These are phyloP conservation scores for Globisporangium irregulare DNA, from an alignment of 352 stramenopile species.

Conservation along the genomic window DNA sequence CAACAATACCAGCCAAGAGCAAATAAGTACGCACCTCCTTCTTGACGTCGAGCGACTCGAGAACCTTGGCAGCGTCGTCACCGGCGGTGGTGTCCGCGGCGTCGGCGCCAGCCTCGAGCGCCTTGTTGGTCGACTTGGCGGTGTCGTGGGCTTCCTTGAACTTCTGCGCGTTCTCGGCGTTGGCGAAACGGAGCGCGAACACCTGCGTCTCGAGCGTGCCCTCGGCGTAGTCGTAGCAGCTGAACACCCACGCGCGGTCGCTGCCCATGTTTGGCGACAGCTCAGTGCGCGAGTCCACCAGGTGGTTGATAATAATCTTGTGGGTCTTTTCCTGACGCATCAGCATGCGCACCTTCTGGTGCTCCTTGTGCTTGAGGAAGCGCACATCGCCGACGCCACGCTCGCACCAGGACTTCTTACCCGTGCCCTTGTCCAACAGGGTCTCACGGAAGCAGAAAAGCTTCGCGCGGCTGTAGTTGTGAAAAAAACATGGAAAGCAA, in stretches of 20 bases:
- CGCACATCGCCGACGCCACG: slow-evolving; percentile 95
- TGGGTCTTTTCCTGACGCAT: slow-evolving; percentile 99
- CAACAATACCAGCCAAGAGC: background rate
- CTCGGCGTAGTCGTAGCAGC: slow-evolving; percentile 97
- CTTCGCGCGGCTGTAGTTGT: slow-evolving; percentile 87
- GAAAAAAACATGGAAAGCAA: background rate
- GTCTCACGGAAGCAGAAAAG: slow-evolving; percentile 97
- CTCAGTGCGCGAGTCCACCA: slow-evolving; percentile 95
- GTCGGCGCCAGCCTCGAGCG: slow-evolving; percentile 91
- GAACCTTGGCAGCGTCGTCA: slow-evolving; percentile 91
- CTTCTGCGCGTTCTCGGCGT: slow-evolving; percentile 94
- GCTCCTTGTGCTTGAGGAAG: slow-evolving; percentile 97
- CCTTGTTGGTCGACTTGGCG: slow-evolving; percentile 94
- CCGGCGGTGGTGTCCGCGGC: slow-evolving; percentile 88
- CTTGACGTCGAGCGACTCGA: slow-evolving; percentile 89
- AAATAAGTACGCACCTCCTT: slow-evolving; percentile 47
- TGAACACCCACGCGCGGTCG: slow-evolving; percentile 98
- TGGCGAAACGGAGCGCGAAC: slow-evolving; percentile 93
- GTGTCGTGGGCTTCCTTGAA: slow-evolving; percentile 96
- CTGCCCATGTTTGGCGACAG: slow-evolving; percentile 95
- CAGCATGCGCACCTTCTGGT: slow-evolving; percentile 92
- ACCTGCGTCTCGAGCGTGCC: slow-evolving; percentile 90
- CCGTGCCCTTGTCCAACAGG: slow-evolving; percentile 96
- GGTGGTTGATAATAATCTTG: slow-evolving; percentile 98
- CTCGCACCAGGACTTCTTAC: slow-evolving; percentile 98